phyloP scores from a whole-genome alignment of 768 basidiomycete species.

The Cubamyces sp. region DNA sequence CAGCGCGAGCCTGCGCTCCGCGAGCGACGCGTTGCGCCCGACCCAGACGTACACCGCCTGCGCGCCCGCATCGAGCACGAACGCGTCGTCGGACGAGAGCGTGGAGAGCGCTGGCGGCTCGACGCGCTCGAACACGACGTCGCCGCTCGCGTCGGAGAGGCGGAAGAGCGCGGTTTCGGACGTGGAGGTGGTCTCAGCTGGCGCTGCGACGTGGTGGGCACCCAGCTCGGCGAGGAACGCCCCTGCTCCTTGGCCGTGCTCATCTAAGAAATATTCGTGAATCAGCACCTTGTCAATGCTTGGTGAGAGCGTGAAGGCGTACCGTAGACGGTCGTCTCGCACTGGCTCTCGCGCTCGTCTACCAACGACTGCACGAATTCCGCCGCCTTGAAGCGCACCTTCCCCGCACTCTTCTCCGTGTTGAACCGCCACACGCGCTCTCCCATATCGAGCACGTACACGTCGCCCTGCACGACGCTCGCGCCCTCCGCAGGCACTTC shows the following conservation, averaged over 20 bases:
- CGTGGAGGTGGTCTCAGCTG: slow-evolving; percentile 21
- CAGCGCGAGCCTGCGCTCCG: slow-evolving; percentile 52
- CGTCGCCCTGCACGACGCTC: slow-evolving; percentile 57
- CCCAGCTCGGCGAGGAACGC: slow-evolving; percentile 56
- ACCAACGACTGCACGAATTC: slow-evolving; percentile 57
- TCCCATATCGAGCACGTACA: slow-evolving; percentile 65
- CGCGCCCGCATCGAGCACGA: slow-evolving; percentile 51
- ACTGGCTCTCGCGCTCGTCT: slow-evolving; percentile 44
- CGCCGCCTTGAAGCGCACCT: slow-evolving; percentile 63
- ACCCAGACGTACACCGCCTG: slow-evolving; percentile 65
- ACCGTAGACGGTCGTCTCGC: slow-evolving; percentile 56
- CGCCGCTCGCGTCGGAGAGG: slow-evolving; percentile 51
- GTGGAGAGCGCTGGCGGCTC: slow-evolving; percentile 36
- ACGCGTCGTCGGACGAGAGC: slow-evolving; percentile 53
- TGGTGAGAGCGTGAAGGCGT: slow-evolving; percentile 18
- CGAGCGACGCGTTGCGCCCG: slow-evolving; percentile 50
- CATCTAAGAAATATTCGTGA: slow-evolving; percentile 42
- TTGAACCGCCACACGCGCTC: slow-evolving; percentile 57
- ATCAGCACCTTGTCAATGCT: neutral
- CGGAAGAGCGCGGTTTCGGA: slow-evolving; percentile 41
- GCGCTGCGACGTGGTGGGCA: slow-evolving; percentile 27
- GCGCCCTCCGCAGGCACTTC: slow-evolving; percentile 50
- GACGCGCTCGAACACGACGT: slow-evolving; percentile 43
- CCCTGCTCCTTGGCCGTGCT: slow-evolving; percentile 50
- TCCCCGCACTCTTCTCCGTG: slow-evolving; percentile 54